A percentile compares a stretch with the other conserved stretches of the same genome.
phyloP scores from a whole-genome alignment of 768 basidiomycete species.

The Lanmaoa rubissima region DNA sequence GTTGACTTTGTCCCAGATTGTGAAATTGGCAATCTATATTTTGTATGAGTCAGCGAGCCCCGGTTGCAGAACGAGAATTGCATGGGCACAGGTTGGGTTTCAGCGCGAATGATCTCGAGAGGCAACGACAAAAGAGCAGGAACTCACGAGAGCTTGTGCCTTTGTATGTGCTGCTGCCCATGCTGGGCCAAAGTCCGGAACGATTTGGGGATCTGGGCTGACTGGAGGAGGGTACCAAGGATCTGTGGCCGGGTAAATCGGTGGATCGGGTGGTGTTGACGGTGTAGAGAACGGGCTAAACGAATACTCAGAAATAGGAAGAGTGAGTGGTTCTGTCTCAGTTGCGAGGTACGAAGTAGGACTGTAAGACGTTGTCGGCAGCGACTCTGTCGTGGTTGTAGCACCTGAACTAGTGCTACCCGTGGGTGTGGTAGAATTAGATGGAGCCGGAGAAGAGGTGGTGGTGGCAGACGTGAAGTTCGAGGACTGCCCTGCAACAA shows the following conservation, averaged over 20 bases:
- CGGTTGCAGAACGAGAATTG: neutral
- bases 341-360: conserved; percentile 8
- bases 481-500: neutral
- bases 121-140: neutral
- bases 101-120: neutral
- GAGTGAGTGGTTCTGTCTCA: conserved; percentile 25
- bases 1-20: conserved; percentile 42
- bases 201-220: conserved; percentile 30
- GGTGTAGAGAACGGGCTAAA: conserved; percentile 61
- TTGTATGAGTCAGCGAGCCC: neutral
- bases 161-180: conserved; percentile 56
- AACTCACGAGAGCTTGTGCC: conserved; percentile 48
- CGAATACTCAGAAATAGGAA: conserved; percentile 36
- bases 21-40: conserved; percentile 41
- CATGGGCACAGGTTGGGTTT: neutral
- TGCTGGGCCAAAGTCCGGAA: conserved; percentile 41
- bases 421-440: neutral
- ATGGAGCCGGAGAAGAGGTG: neutral
- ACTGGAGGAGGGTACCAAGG: conserved; percentile 54
- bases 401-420: neutral
- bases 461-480: neutral
- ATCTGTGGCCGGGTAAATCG: conserved; percentile 49
- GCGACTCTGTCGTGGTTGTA: neutral
- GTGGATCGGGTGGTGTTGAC: conserved; percentile 45
- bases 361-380: neutral